Evolutionary conservation across 495 filamentous ascomycete genomes (phyloP), one percentile per base, ranked within the genome.

Genomic region (Xylaria grammica): DNA sequence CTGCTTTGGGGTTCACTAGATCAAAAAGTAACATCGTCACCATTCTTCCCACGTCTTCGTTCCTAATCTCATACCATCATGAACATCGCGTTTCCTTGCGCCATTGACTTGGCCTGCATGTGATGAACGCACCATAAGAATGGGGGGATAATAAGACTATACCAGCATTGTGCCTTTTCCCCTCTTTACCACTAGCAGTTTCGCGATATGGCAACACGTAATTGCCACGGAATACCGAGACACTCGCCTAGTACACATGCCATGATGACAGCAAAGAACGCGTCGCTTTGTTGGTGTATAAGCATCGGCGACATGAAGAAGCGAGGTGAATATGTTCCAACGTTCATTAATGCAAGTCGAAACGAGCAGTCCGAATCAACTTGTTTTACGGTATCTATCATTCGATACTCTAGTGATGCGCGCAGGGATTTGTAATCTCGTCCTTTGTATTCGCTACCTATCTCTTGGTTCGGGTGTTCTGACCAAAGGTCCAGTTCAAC

Each of bases 351-450:
- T 26, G 26, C 55, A 58, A 58, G 7, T 58, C 55, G 38, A 58
- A 40, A 58, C 55, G 55, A 58, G 40, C 9, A 58, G 55, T 26
- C 27, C 51, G 13, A 6, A 17, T 42, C 22, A 58, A 22, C 29
- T 30, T 26, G 56, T 59, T 48, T 59, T 42, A 48, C 32, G 27
- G 26, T n/a, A n/a, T 17, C 15, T 42, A 17, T n/a, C 15, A 24
- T 34, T 48, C 34, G 56, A 59, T 17, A 48, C 56, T 48, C 22
- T 36, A 19, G 19, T 59, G 56, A 59, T 59, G 56, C 38, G n/a
- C 56, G 26, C 56, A 59, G 27, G 56, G 56, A 59, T 59, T 29
- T 26, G 17, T 24, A 29, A 32, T 59, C 55, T 44, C 19, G 27
- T 36, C 42, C 29, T 1, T 20, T 19, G 45, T 13, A 38, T 20